Percentiles rank a stretch among this genome's conserved stretches.
phyloP scores from a whole-genome alignment of 495 filamentous ascomycete genomes.

The Penicillium daleae region DNA sequence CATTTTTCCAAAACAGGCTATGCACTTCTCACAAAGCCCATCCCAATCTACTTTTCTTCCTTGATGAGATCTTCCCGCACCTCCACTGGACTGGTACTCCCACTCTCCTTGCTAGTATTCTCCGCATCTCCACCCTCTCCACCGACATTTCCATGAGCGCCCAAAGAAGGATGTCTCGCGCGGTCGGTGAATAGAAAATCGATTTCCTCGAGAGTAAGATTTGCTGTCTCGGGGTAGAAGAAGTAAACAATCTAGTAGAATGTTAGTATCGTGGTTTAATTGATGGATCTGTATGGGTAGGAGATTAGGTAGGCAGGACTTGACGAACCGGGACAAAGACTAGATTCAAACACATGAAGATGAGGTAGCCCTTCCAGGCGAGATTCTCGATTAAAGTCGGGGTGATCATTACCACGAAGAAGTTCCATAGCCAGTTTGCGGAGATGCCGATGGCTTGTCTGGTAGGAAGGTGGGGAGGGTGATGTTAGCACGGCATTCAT shows the following conservation, averaged over 20 bases:
- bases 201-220: slow-evolving; percentile 47
- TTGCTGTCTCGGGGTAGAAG: slow-evolving; percentile 48
- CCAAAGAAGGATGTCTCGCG: slow-evolving; percentile 12
- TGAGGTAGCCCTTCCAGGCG: neutral
- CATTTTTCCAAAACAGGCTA: no score
- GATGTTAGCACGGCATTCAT: slow-evolving; percentile 36
- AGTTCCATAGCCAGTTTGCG: neutral
- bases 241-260: slow-evolving; percentile 40
- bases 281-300: neutral
- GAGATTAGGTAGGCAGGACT: no score
- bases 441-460: neutral
- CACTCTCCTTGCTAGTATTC: neutral
- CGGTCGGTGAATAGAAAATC: slow-evolving; percentile 38
- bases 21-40: no score
- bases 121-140: neutral
- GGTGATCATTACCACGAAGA: slow-evolving; percentile 1
- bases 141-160: neutral
- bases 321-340: slow-evolving; percentile 45
- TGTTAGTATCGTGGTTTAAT: neutral
- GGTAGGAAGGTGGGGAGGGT: neutral
- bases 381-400: neutral
- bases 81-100: neutral
- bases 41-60: neutral
- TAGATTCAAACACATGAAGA: slow-evolving; percentile 49
- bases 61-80: neutral